Evolutionary conservation across 768 basidiomycete genomes (phyloP).

Genomic region (Butyriboletus loyo): DNA sequence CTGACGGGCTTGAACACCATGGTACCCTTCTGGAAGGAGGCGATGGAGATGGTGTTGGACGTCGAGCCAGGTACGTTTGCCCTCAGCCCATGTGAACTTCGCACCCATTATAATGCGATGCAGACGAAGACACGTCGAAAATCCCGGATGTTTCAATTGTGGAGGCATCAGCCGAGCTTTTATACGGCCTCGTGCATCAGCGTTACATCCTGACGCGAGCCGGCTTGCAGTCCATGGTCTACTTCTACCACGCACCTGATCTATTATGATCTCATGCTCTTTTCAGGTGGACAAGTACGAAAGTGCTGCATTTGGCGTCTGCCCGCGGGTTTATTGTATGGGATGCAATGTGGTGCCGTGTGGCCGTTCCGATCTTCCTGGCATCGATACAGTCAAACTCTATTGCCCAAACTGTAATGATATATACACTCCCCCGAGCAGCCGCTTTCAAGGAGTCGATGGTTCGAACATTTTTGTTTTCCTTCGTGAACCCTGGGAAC

Average conservation of each 20-base stretch:
- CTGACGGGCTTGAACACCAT: conserved; percentile 91
- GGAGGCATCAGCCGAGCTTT: conserved; percentile 93
- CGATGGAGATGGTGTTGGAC: conserved; percentile 99
- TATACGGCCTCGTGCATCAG: conserved; percentile 97
- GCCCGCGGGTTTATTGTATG: conserved; percentile 93
- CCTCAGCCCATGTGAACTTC: conserved; percentile 12
- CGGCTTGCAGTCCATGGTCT: conserved; percentile 92
- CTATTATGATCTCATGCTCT: conserved; percentile 13
- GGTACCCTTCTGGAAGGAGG: conserved; percentile 99
- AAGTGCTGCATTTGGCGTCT: conserved; percentile 83
- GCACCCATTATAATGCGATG: conserved; percentile 9
- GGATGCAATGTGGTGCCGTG: conserved; percentile 90
- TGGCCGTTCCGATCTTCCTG: conserved; percentile 93
- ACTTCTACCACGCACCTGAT: conserved; percentile 16
- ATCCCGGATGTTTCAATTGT: conserved; percentile 99
- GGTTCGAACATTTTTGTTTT: conserved; percentile 45
- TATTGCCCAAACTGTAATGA: conserved; percentile 99
- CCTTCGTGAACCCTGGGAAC: conserved; percentile 9
- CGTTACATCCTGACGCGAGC: conserved; percentile 94
- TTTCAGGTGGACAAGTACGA: conserved; percentile 94
- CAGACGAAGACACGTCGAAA: conserved; percentile 89
- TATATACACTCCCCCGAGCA: conserved; percentile 92
- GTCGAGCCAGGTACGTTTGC: conserved; percentile 87
- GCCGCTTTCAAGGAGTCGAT: conserved; percentile 93
- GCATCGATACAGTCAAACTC: conserved; percentile 95